Evolutionary conservation across 2,329 filamentous ascomycete genomes (phyloP).

Genomic region (Ustulina deusta): DNA sequence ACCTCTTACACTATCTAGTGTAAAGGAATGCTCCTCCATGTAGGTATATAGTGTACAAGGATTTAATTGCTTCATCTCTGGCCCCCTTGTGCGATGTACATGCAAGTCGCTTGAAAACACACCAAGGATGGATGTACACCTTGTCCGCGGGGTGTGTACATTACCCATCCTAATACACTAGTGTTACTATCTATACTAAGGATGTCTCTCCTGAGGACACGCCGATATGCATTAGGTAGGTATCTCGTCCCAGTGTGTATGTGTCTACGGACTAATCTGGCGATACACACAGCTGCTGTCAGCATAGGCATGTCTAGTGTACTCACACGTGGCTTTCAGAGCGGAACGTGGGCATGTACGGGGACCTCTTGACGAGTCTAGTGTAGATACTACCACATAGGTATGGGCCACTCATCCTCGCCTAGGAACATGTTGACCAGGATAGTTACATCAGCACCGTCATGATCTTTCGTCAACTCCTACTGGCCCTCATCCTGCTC

Average conservation of each 20-base stretch:
- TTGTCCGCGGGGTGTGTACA: not conserved
- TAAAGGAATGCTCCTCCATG: not conserved
- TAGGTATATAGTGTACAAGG: constrained; percentile 12
- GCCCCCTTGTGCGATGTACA: constrained; percentile 5
- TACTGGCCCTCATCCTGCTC: constrained; percentile 34
- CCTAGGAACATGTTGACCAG: constrained; percentile 20
- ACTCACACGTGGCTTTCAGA: constrained; percentile 32
- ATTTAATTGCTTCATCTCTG: constrained; percentile 27
- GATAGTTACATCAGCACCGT: constrained; percentile 25
- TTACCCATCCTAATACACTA: constrained; percentile 2
- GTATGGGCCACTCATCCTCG: constrained; percentile 16
- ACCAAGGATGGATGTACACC: constrained; percentile 1
- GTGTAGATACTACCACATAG: not conserved
- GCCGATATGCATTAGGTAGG: constrained; percentile 28
- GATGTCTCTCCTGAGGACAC: constrained; percentile 25
- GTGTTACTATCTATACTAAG: constrained; percentile 20
- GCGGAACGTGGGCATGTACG: constrained; percentile 25
- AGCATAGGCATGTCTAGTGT: constrained; percentile 27
- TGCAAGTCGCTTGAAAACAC: constrained; percentile 2
- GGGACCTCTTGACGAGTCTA: constrained; percentile 13
- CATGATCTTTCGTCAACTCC: constrained; percentile 28
- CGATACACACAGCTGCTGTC: constrained; percentile 25
- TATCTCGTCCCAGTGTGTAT: constrained; percentile 31
- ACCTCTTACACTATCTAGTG: not conserved
- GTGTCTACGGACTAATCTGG: constrained; percentile 4